Evolutionary conservation across 139 green algal genomes (phyloP).

Genomic region (Picochlorum costavermella): DNA sequence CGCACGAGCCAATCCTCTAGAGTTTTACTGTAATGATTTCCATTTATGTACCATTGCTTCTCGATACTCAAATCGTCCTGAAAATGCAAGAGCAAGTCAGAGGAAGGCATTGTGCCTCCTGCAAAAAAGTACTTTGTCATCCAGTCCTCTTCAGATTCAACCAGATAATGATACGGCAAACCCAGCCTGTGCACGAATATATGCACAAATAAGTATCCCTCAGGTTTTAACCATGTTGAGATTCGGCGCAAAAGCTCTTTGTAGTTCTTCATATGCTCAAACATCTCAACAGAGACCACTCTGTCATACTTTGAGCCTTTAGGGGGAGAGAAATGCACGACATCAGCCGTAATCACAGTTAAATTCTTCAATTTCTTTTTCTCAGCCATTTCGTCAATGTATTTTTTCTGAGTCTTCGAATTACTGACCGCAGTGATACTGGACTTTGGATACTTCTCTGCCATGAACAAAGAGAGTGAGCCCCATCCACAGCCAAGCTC

Average conservation of each 20-base stretch:
- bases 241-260: slow-evolving; percentile 62
- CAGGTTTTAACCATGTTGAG: slow-evolving; percentile 64
- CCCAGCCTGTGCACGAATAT: slow-evolving; percentile 75
- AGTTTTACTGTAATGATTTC: slow-evolving; percentile 79
- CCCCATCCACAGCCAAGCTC: slow-evolving; percentile 98
- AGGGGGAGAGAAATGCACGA: slow-evolving; percentile 53
- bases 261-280: slow-evolving; percentile 76
- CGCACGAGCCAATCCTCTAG: slow-evolving; percentile 79
- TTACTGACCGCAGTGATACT: slow-evolving; percentile 79
- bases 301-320: slow-evolving; percentile 60
- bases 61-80: slow-evolving; percentile 70
- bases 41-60: slow-evolving; percentile 76
- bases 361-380: slow-evolving; percentile 75
- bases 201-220: slow-evolving; percentile 85
- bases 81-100: slow-evolving; percentile 85
- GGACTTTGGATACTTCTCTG: slow-evolving; percentile 49
- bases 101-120: slow-evolving; percentile 82
- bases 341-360: slow-evolving; percentile 68
- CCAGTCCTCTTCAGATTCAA: slow-evolving; percentile 77
- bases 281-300: slow-evolving; percentile 94
- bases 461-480: slow-evolving; percentile 78
- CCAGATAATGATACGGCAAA: slow-evolving; percentile 86
- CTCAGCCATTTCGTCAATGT: slow-evolving; percentile 54
- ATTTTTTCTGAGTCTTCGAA: slow-evolving; percentile 68
- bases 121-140: slow-evolving; percentile 94